A percentile compares a stretch with the other conserved stretches of the same genome.
These are phyloP conservation scores for Henckelia pumila DNA, from an alignment of 257 asterid genomes.

Conservation along the genomic window DNA sequence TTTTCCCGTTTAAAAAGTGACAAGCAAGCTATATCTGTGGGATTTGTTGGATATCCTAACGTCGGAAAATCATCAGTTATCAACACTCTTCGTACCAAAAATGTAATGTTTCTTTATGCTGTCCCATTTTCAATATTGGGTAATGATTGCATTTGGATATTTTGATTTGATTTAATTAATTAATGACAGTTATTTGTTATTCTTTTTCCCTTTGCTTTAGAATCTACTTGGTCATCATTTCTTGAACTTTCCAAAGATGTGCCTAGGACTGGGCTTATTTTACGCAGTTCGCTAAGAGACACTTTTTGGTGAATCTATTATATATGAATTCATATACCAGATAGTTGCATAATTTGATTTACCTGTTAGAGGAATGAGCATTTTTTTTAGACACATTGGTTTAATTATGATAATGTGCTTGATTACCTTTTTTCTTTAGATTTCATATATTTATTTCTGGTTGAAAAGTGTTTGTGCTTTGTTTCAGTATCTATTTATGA, in stretches of 20 bases:
- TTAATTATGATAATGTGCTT: not conserved
- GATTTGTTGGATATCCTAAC: conserved; percentile 95
- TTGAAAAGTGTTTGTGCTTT: not conserved
- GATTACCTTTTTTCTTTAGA: not conserved
- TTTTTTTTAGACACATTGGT: not conserved
- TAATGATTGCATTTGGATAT: no score
- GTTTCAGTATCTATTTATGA: not conserved
- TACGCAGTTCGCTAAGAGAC: not conserved
- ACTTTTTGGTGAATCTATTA: no score
- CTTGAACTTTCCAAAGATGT: not conserved
- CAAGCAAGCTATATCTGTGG: conserved; percentile 97
- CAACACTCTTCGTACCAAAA: conserved; percentile 93
- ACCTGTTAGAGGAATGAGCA: not conserved
- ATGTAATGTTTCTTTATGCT: conserved; percentile 42
- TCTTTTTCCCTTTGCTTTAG: not conserved
- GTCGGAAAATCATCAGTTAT: conserved; percentile 98
- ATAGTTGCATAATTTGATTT: not conserved
- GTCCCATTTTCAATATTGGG: no score
- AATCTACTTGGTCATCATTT: conserved; percentile 3
- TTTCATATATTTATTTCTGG: not conserved
- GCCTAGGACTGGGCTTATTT: conserved; percentile 1
- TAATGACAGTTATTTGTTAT: not conserved
- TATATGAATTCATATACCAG: not conserved
- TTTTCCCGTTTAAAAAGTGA: conserved; percentile 86
- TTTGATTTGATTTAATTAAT: not conserved